phyloP scores from a whole-genome alignment of 2,329 filamentous ascomycete species.

The Fusarium temperatum region DNA sequence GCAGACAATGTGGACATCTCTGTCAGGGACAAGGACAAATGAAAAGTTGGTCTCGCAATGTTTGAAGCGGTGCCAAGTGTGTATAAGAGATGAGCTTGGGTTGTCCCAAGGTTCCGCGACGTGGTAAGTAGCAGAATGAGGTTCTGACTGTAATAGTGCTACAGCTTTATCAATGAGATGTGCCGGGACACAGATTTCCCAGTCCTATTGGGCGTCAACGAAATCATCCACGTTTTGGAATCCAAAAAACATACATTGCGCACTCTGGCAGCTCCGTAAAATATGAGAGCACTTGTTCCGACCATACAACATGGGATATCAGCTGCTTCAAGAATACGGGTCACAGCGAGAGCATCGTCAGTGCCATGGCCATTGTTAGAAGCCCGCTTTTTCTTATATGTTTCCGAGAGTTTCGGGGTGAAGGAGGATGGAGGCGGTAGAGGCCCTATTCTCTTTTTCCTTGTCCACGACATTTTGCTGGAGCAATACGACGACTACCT shows the following conservation, averaged over 20 bases:
- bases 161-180: background rate
- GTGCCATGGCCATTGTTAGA: background rate
- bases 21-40: background rate
- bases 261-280: slow-evolving; percentile 2
- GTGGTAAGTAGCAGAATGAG: background rate
- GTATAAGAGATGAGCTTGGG: background rate
- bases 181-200: background rate
- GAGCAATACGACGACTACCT: background rate
- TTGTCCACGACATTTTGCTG: background rate
- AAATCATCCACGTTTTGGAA: too few species aligned
- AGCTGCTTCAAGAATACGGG: background rate
- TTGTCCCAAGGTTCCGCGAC: background rate
- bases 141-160: background rate
- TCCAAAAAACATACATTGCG: background rate
- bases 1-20: background rate
- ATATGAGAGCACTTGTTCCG: background rate
- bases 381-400: background rate
- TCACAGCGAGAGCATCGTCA: background rate
- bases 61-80: background rate
- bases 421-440: accelerated
- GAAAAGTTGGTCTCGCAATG: accelerated
- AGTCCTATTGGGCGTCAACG: too few species aligned
- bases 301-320: background rate
- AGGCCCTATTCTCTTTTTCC: background rate
- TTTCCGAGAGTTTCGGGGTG: too few species aligned